Evolutionary conservation across 2,329 filamentous ascomycete genomes (phyloP).

Genomic region (Alternaria alternata): DNA sequence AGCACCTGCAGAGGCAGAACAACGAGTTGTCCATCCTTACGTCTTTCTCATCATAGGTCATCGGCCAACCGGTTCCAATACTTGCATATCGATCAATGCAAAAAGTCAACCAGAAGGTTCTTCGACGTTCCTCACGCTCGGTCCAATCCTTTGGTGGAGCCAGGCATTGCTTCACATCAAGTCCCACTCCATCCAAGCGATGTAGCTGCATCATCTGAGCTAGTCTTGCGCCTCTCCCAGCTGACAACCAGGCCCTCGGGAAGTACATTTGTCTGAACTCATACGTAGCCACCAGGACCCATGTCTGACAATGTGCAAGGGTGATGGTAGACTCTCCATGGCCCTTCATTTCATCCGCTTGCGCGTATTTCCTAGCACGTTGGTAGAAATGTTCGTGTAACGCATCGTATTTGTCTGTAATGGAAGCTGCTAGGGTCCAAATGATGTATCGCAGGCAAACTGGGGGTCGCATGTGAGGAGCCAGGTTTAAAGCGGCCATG

Average conservation of each 20-base stretch:
- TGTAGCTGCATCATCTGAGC: constrained; percentile 93
- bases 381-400: constrained; percentile 91
- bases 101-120: constrained; percentile 96
- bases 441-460: constrained; percentile 92
- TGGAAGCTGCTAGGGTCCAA: constrained; percentile 91
- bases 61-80: constrained; percentile 96
- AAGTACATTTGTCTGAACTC: constrained; percentile 99
- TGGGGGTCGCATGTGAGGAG: constrained; percentile 85
- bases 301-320: constrained; percentile 84
- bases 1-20: constrained; percentile 5
- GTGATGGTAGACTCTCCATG: constrained; percentile 90
- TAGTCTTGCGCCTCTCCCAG: constrained; percentile 80
- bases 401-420: constrained; percentile 80
- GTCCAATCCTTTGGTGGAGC: constrained; percentile 91
- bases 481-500: constrained; percentile 85
- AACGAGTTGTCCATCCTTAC: constrained; percentile 52
- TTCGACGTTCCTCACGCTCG: constrained; percentile 86
- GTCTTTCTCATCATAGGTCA: constrained; percentile 90
- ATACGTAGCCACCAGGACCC: constrained; percentile 79
- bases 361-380: constrained; percentile 86
- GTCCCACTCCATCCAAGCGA: constrained; percentile 78
- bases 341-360: constrained; percentile 88
- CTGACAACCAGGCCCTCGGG: constrained; percentile 92
- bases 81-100: constrained; percentile 91
- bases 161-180: constrained; percentile 93